phyloP scores from a whole-genome alignment of 2,329 filamentous ascomycete genomes.

The Fusarium fujikuroi region DNA sequence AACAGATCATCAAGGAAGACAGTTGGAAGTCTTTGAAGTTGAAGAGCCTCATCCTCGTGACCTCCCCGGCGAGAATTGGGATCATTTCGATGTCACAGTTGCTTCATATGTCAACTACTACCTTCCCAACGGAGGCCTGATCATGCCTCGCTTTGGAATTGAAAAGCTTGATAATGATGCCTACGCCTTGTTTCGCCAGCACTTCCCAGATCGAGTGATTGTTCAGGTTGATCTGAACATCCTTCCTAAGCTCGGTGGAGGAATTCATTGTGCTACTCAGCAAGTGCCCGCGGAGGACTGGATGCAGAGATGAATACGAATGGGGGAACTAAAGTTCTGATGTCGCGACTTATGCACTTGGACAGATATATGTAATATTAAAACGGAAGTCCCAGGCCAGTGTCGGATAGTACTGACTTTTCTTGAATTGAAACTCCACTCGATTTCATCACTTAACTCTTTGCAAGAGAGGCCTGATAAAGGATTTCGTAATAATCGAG shows the following conservation, averaged over 20 bases:
- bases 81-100: not conserved
- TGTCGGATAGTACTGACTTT: not conserved
- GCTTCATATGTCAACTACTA: conserved; percentile 43
- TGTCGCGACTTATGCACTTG: not conserved
- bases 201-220: conserved; percentile 30
- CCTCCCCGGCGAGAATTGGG: not conserved
- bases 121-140: conserved; percentile 45
- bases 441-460: not conserved
- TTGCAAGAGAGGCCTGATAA: too few species aligned
- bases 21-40: conserved; percentile 39
- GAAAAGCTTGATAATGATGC: conserved; percentile 38
- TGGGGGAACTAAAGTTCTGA: not conserved
- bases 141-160: conserved; percentile 46
- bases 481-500: too few species aligned
- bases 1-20: conserved; percentile 38
- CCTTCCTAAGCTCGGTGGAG: conserved; percentile 36
- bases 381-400: too few species aligned
- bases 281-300: conserved; percentile 30
- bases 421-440: not conserved
- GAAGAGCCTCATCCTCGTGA: conserved; percentile 35
- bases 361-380: too few species aligned
- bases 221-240: conserved; percentile 17
- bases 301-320: not conserved
- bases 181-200: conserved; percentile 9
- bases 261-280: conserved; percentile 46